Base-by-base conservation (phyloP, 2,329 filamentous ascomycete genomes). In the Blastomyces percursus region DNA sequence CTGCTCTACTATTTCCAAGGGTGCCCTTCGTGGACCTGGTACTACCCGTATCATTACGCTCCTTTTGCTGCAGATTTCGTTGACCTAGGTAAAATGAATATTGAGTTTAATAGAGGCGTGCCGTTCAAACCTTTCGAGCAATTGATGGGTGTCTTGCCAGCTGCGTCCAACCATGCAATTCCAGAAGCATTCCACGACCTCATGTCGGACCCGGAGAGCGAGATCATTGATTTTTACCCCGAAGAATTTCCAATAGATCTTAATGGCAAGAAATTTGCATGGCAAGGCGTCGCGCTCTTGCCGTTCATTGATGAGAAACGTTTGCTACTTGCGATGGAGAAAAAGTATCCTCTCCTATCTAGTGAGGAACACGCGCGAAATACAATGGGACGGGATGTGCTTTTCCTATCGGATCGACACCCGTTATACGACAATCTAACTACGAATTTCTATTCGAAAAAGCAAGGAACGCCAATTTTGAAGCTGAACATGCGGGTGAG, bases 21-120 rank as follows among this genome's bases (percentile, higher is more conserved):
- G 32, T 99, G 94, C 70, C 91, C 94, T 27, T 96, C 91, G 0
- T 99, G 95, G 94, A 95, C 93, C 60, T 99, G 94, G 94, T 99
- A 94, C 74, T 99, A 96, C 72, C 94, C 94, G 0, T 96, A 97
- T 71, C 94, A 99, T 73, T 99, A 99, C 73, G 95, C 94, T 1
- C 94, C 95, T 3, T 99, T 99, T 73, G 94, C 94, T 2, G 89
- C 91, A 60, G 94, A 99, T 74, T 99, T 99, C 74, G 87, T 89
- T 63, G 87, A 92, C 62, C 81, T 99, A 55, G 84, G 82, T 60
- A 86, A 91, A 68, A 86, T 96, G 80, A 81, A 89, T 40, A 84
- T 96, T 67, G 79, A 82, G 21, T 99, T 99, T 68, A 83, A 90
- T 63, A 90, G 92, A 74, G 93, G 93, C 12, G 85, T 81, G 58